These are phyloP conservation scores for Monosporozyma solicola DNA, from an alignment of 805 yeast genomes.

Conservation along the genomic window DNA sequence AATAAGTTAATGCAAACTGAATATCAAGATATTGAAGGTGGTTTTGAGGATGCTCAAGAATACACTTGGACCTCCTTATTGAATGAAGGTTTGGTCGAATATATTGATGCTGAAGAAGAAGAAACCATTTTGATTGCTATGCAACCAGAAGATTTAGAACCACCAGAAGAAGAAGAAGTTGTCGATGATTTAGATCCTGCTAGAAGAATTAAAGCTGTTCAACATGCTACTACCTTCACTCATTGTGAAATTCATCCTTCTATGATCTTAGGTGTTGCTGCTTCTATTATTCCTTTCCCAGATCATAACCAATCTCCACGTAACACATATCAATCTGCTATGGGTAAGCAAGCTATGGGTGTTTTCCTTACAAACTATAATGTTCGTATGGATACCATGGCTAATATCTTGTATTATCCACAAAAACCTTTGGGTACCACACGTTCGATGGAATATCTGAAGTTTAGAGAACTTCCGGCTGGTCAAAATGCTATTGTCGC, in stretches of 20 bases:
- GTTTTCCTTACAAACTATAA: slow-evolving; percentile 90
- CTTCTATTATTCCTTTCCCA: slow-evolving; percentile 98
- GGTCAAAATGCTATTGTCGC: slow-evolving; percentile 99
- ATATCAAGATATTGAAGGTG: slow-evolving; percentile 46
- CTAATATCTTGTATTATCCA: slow-evolving; percentile 92
- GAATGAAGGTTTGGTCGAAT: slow-evolving; percentile 83
- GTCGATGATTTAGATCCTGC: slow-evolving; percentile 43
- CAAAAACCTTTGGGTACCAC: slow-evolving; percentile 98
- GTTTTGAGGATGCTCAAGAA: slow-evolving; percentile 43
- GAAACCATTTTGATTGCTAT: slow-evolving; percentile 97
- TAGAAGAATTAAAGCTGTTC: slow-evolving; percentile 71
- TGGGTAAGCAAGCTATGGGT: slow-evolving; percentile 99
- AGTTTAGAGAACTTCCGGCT: slow-evolving; percentile 96
- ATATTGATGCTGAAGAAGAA: slow-evolving; percentile 97
- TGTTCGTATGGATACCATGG: slow-evolving; percentile 99
- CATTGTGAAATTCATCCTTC: slow-evolving; percentile 99
- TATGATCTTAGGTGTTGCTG: slow-evolving; percentile 97
- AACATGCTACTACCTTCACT: slow-evolving; percentile 76
- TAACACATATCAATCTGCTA: slow-evolving; percentile 98
- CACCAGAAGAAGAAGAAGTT: slow-evolving; percentile 38
- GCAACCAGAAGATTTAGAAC: slow-evolving; percentile 94
- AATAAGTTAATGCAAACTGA: slow-evolving; percentile 57
- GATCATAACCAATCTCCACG: slow-evolving; percentile 99
- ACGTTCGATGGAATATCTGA: slow-evolving; percentile 93
- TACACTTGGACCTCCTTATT: slow-evolving; percentile 84